Evolutionary conservation across 2,329 filamentous ascomycete species (phyloP), one percentile per base, ranked within the genome.

Genomic region (Colletotrichum viniferum): DNA sequence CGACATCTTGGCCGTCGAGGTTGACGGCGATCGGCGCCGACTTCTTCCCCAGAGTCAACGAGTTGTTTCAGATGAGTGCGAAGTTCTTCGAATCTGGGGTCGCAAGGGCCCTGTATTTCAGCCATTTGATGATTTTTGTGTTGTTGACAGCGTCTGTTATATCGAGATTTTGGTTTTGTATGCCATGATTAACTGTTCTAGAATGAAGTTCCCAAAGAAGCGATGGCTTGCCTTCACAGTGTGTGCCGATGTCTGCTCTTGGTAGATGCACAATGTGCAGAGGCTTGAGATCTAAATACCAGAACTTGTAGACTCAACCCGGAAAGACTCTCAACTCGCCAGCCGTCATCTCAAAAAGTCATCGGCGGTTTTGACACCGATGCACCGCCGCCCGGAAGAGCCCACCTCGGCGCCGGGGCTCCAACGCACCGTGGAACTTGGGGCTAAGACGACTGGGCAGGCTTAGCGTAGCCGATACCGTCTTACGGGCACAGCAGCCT

Each of bases 11-110:
- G 18, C 86, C 86, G 64, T 84, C 79, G 12, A 87, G 77, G 71
- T 83, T 86, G 63, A 88, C 81, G 26, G 78, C 81, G 36, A 89
- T 79, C 2, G 85, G 85, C 87, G 5, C 88, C 87, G 10, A 87
- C 67, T 60, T 89, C 87, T 6, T 83, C 79, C 8, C 82, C 85
- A 1, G 78, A 81, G 8, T 79, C 77, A 26, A 89, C 63, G 28
- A 80, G 80, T 6, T 82, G 55, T 36, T 84, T 77, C 16, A 89
- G 71, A 5, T 83, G 74, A 1, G 80, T 76, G 16, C 82, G 81
- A 32, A 88, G 76, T 1, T 80, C 63, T 1, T 80, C 73, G 77
- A 88, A 88, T 28, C 76, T 78, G 7, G 81, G 76, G 30, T 87
- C 81, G 58, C 81, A 83, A 7, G 36, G 43, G 36, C 64, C 70